Evolutionary conservation across 352 stramenopile genomes (phyloP), one percentile per base, ranked within the genome.

Genomic region (Globisporangium paddicum): DNA sequence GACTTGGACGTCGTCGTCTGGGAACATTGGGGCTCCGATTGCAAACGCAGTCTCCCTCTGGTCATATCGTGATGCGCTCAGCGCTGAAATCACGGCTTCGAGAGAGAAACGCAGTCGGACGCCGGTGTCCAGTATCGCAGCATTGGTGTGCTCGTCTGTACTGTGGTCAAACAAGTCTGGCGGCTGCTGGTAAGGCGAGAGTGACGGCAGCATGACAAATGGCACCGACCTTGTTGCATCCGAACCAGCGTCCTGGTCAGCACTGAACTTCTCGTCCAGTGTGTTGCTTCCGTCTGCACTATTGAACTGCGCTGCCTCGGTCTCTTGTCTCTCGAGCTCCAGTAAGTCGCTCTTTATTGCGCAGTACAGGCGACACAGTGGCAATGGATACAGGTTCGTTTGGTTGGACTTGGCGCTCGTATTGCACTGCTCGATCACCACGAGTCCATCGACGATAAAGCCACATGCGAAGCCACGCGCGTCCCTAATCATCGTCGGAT

Each of bases 11-110:
- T 68, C 60, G 11, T 74, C 67, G 3, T 59, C 42, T 9, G 54
- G 47, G 54, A 77, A 75, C 38, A 75, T 52, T 0, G 67, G 58
- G 1, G 72, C 46, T 16, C 46, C 63, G 9, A 77, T 58, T 11
- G 68, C 67, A 35, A 75, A 62, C 5, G 51, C 21, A 6, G 54
- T 30, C 11, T 16, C 32, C 10, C 60, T 62, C 8, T 53, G 38
- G 2, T 71, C 56, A 1, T 59, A 40, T n/a, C 30, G 41, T 10
- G 54, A 53, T 7, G 28, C 25, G 4, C 55, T 56, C 16, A 75
- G 45, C 19, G 57, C 60, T 19, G 66, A 55, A 2, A 69, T 28
- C 16, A 60, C 54, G 3, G 23, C 10, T 14, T 56, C 9, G 2
- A 77, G 47, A 16, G 63, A 59, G 21, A 58, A 30, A 3, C 42